Evolutionary conservation across 2,329 filamentous ascomycete species (phyloP), one percentile per base, ranked within the genome.

Genomic region (Xylariaceae sp.): DNA sequence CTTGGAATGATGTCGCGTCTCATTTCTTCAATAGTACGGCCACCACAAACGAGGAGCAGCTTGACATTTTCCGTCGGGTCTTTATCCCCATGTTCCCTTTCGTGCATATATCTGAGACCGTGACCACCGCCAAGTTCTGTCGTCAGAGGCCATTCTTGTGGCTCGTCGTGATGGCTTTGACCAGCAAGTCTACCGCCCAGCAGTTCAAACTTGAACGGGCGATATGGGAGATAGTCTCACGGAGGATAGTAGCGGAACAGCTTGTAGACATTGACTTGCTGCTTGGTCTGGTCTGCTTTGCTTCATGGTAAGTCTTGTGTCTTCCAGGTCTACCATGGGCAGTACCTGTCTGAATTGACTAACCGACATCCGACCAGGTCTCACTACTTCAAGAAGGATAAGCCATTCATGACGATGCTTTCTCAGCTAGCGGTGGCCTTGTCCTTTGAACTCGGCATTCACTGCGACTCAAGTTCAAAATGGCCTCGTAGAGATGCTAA

Each of bases 391-490:
- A 50, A 48, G 39, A 36, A 39, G 18, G 41, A 57, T 18, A 55
- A 49, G 18, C 56, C 53, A 2, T 55, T 55, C 28, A 53, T 54
- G 52, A 43, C 32, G 19, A 57, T 53, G 48, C 44, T 57, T 4
- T 33, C 53, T 7, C 51, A 55, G 24, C 19, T 59, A 4, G 51
- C 53, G 9, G 41, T 55, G 3, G 51, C 51, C 2, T 35, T 59
- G 9, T 50, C 53, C n/a, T 43, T 48, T 31, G 56, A 59, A 11
- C 19, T 59, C 3, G 45, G 42, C n/a, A 40, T 59, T n/a, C 44
- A 60, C 34, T 38, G 50, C 11, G 42, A 47, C 41, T 32, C 11
- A 32, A 37, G 6, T 26, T 11, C 22, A 26, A 26, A 26, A 26
- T 11, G 22, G 6, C 22, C 22, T 11, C 22, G 22, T 26, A 11